A percentile compares a stretch with the other conserved stretches of the same genome.
These are phyloP conservation scores for Nitzschia palea DNA, from an alignment of 108 stramenopile species.

Conservation along the genomic window DNA sequence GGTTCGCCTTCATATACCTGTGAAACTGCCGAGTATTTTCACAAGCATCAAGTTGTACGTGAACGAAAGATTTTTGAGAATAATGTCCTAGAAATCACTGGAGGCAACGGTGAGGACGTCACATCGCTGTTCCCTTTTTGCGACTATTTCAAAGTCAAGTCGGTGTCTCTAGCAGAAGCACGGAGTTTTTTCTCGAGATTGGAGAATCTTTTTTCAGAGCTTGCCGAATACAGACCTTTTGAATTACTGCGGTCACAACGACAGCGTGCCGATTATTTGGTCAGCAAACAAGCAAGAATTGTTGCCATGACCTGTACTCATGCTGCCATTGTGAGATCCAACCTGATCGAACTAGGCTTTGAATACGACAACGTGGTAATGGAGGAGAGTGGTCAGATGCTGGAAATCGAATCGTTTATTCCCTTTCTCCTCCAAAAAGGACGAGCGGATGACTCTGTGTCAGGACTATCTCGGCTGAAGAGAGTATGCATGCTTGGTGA, in stretches of 20 bases:
- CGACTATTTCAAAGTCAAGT: constrained; percentile 40
- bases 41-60: constrained; percentile 44
- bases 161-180: constrained; percentile 47
- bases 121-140: constrained; percentile 62
- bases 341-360: constrained; percentile 90
- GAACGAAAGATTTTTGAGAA: constrained; percentile 36
- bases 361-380: constrained; percentile 97
- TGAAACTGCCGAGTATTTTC: constrained; percentile 94
- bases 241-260: constrained; percentile 93
- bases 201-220: constrained; percentile 83
- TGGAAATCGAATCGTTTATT: constrained; percentile 95
- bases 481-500: constrained; percentile 96
- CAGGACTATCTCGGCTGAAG: constrained; percentile 81
- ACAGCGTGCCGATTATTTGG: constrained; percentile 92
- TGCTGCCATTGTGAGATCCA: constrained; percentile 94
- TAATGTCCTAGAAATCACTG: background rate
- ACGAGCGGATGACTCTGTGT: constrained; percentile 61
- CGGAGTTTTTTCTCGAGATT: constrained; percentile 44
- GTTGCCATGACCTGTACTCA: constrained; percentile 99
- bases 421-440: constrained; percentile 91
- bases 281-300: constrained; percentile 94
- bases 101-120: constrained; percentile 15
- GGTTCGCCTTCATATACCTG: constrained; percentile 88
- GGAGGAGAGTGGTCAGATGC: constrained; percentile 98
- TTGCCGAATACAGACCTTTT: constrained; percentile 91